phyloP scores from a whole-genome alignment of 768 basidiomycete species.

The Saitozyma podzolica region DNA sequence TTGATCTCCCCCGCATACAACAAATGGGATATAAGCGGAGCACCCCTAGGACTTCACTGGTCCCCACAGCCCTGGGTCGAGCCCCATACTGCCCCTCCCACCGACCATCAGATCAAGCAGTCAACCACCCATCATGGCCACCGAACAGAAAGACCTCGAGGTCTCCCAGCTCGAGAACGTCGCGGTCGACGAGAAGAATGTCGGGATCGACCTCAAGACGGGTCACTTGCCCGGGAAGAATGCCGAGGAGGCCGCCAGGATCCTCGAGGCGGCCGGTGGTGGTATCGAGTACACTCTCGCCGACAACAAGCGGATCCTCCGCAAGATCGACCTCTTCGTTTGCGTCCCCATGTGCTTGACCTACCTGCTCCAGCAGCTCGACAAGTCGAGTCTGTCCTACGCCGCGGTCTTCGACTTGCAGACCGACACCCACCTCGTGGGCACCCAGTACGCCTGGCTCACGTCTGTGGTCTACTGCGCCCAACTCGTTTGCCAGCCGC shows the following conservation, averaged over 20 bases:
- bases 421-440: slow-evolving; percentile 38
- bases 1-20: no score
- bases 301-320: slow-evolving; percentile 21
- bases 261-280: slow-evolving; percentile 20
- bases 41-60: no score
- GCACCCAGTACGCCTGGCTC: slow-evolving; percentile 58
- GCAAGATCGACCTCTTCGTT: slow-evolving; percentile 31
- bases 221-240: no score
- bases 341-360: slow-evolving; percentile 28
- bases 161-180: no score
- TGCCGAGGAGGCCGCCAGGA: slow-evolving; percentile 25
- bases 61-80: no score
- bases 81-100: no score
- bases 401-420: slow-evolving; percentile 59
- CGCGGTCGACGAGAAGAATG: no score
- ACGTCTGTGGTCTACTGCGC: slow-evolving; percentile 52
- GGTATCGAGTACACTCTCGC: slow-evolving; percentile 20
- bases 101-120: no score
- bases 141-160: no score
- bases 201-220: no score
- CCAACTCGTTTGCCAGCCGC: slow-evolving; percentile 37
- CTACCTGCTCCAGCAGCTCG: slow-evolving; percentile 35
- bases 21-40: no score
- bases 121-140: no score
- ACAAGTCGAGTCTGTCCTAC: slow-evolving; percentile 58